Base-by-base conservation (phyloP, 1,139 yeast genomes). In the Hanseniaspora gamundiae region DNA sequence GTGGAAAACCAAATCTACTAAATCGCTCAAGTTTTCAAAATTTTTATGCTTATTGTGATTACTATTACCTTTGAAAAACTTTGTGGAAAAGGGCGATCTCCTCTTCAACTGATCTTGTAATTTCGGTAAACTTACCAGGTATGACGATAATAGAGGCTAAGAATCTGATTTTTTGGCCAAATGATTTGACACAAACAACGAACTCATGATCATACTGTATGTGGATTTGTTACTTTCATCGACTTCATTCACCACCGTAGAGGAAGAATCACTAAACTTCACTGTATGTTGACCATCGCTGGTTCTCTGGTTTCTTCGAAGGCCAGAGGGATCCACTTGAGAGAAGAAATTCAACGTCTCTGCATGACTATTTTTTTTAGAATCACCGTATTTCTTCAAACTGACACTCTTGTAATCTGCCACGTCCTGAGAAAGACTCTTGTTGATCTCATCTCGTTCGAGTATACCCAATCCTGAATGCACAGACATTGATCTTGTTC, bases 1-100 rank as follows among this genome's bases (percentile, higher is more conserved):
- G 14, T 40, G 38, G 42, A 54, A 51, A 10, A 54, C 42, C 19
- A 31, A 39, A 16, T 40, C 24, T 8, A 47, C 41, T 9, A 42
- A 20, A n/a, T 11, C 21, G 6, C 20, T 13, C 4, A 27, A 8
- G 16, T 19, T 8, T 14, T 27, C 14, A 4, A 14, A 10, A 4
- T 30, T 6, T n/a, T 30, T 30, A 17, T 11, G 35, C 8, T 14
- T n/a, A 4, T 8, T 28, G 11, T 28, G 30, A 8, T 13, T 13
- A 8, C 4, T 4, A 28, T n/a, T n/a, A n/a, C n/a, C n/a, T n/a
- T n/a, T n/a, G 19, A n/a, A 28, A 28, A n/a, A 28, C n/a, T 13
- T 28, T 28, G n/a, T 28, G 5, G 16, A 13, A 28, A n/a, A n/a
- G n/a, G n/a, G n/a, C n/a, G n/a, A n/a, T n/a, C n/a, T n/a, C n/a